phyloP scores from a whole-genome alignment of 768 basidiomycete genomes.

The Multifurca ochricompacta region DNA sequence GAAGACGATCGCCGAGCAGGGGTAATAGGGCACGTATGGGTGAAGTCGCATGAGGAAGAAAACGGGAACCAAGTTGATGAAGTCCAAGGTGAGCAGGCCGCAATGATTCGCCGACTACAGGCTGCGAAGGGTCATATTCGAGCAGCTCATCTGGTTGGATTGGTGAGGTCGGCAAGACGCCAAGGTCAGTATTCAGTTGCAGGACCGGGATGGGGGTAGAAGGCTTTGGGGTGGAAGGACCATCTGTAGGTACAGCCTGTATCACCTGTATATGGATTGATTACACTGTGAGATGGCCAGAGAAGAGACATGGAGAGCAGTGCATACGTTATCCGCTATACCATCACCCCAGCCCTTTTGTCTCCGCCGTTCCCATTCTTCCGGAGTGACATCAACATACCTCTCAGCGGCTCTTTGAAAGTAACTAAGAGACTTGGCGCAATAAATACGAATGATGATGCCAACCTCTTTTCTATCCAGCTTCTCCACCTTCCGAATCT shows the following conservation, averaged over 20 bases:
- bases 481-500: constrained; percentile 83
- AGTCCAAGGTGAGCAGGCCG: constrained; percentile 58
- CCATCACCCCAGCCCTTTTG: constrained; percentile 65
- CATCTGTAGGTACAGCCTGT: constrained; percentile 5
- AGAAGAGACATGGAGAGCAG: constrained; percentile 7
- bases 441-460: not conserved
- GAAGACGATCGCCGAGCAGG: constrained; percentile 48
- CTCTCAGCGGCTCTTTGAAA: constrained; percentile 70
- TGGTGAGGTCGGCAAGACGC: constrained; percentile 14
- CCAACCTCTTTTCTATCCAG: constrained; percentile 84
- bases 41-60: constrained; percentile 69
- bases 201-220: constrained; percentile 16
- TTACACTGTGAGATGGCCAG: not conserved
- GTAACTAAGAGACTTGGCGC: not conserved
- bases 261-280: not conserved
- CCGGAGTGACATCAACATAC: constrained; percentile 56
- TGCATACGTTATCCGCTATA: constrained; percentile 21
- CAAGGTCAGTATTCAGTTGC: constrained; percentile 24
- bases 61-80: constrained; percentile 78
- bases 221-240: not conserved
- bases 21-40: constrained; percentile 74
- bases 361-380: constrained; percentile 48
- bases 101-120: constrained; percentile 43
- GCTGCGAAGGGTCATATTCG: constrained; percentile 24
- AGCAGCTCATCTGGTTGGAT: constrained; percentile 18